Evolutionary conservation across 495 filamentous ascomycete species (phyloP).

Genomic region (Patellaria atrata): DNA sequence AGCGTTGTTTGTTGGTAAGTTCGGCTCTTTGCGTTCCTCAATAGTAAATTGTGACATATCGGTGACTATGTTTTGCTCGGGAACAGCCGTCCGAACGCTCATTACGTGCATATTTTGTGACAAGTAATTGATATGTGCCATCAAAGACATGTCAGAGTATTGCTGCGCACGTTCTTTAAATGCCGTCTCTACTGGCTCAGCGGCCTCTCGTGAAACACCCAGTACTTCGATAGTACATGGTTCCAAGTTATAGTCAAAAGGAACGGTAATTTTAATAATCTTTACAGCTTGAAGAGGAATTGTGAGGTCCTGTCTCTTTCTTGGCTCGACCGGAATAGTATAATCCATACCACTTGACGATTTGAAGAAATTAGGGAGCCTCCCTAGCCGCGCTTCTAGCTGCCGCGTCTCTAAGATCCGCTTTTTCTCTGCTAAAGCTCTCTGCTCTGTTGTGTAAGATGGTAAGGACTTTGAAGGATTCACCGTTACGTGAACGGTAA

Average conservation of each 20-base stretch:
- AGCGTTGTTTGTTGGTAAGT: neutral
- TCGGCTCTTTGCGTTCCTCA: neutral
- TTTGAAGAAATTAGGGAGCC: conserved; percentile 52
- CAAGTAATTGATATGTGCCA: conserved; percentile 65
- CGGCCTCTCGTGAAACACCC: conserved; percentile 45
- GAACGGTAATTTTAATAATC: conserved; percentile 54
- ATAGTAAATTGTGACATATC: neutral
- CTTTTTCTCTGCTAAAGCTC: conserved; percentile 39
- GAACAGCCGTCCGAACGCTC: too few species aligned
- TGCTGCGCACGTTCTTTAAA: conserved; percentile 47
- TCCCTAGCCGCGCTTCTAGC: conserved; percentile 64
- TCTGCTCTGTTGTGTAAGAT: conserved; percentile 12
- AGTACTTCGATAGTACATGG: conserved; percentile 50
- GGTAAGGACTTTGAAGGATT: conserved; percentile 1
- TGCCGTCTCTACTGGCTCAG: conserved; percentile 44
- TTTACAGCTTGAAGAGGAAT: conserved; percentile 46
- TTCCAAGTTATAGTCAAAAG: conserved; percentile 58
- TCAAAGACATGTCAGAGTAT: conserved; percentile 46
- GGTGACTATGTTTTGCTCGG: neutral
- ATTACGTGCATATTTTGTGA: conserved; percentile 58
- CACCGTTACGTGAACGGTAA: neutral
- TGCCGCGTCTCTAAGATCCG: conserved; percentile 54
- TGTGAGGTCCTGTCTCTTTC: conserved; percentile 47
- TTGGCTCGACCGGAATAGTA: conserved; percentile 57
- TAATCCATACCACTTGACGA: conserved; percentile 56